These are phyloP conservation scores for Mastigamoeba balamuthi DNA, from an alignment of 78 protist genomes.

Conservation along the genomic window DNA sequence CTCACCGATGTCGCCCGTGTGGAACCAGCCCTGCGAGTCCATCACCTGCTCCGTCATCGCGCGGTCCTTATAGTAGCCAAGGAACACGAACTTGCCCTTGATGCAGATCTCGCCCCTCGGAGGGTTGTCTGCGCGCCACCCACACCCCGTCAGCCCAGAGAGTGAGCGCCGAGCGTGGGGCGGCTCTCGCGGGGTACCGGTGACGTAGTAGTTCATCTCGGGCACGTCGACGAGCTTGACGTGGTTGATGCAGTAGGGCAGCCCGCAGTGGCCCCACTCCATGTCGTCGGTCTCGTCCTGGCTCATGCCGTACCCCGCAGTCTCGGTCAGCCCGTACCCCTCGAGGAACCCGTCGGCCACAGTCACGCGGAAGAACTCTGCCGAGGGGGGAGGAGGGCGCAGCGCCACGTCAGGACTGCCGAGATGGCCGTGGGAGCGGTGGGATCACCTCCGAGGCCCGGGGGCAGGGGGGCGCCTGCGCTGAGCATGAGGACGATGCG, in stretches of 20 bases:
- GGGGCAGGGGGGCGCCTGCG: background rate
- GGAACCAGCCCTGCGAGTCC: constrained; percentile 22
- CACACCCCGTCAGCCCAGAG: background rate
- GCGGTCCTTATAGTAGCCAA: constrained; percentile 26
- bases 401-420: background rate
- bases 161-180: too few species aligned
- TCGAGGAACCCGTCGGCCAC: background rate
- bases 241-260: background rate
- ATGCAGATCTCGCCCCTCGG: constrained; percentile 14
- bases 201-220: background rate
- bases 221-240: background rate
- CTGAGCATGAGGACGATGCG: background rate
- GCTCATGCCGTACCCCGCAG: background rate
- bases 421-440: too few species aligned
- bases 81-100: constrained; percentile 9
- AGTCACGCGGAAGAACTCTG: background rate
- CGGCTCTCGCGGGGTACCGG: background rate
- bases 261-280: background rate
- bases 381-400: background rate
- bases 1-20: constrained; percentile 30
- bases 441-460: background rate
- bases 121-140: background rate
- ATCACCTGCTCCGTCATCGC: constrained; percentile 12
- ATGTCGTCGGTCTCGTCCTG: background rate
- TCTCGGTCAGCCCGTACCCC: constrained; percentile 34